Base-by-base conservation (phyloP, 805 yeast species). In the Schwanniomyces occidentalis region DNA sequence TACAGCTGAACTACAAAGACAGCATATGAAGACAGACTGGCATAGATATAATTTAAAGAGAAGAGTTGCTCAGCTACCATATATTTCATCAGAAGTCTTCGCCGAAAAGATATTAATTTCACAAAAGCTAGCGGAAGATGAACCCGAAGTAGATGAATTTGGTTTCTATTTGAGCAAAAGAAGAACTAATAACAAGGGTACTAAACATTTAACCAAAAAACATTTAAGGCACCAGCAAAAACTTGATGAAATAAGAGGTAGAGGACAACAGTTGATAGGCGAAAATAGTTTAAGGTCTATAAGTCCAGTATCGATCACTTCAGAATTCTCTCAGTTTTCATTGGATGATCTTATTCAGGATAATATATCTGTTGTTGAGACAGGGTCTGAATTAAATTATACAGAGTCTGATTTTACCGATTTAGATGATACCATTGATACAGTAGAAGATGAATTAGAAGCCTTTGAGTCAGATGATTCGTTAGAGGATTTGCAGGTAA, bases 1-100 rank as follows among this genome's bases (percentile, higher is more conserved):
- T 9, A 54, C 59, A 21, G 65, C 69, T 6, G 63, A 58, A 24
- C 52, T 61, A 29, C 74, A 68, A 42, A 45, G 73, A 30, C 45
- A 51, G 37, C 74, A 68, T 42, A 68, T 68, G 74, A 66, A 65
- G 33, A 54, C 68, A 2, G 72, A 66, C 30, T 68, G 74, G 74
- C 74, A 68, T 43, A 48, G 74, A 24, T 68, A 68, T 45, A 68
- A 68, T 44, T 52, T 68, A 38, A 68, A 68, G 43, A 48, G 74
- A 49, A 51, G 71, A 43, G 73, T 68, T 17, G 72, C 73, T 12
- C 75, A 75, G 19, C 63, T 89, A 38, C 82, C 90, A 5, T 82
- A 95, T 1, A 77, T 89, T 19, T 63, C 80, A 13, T 77, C 87
- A 2, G 84, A 72, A 24, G 61, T 74, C 2, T 85, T 85, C 59